Evolutionary conservation across 352 stramenopile species (phyloP).

Genomic region (Globisporangium lucens): DNA sequence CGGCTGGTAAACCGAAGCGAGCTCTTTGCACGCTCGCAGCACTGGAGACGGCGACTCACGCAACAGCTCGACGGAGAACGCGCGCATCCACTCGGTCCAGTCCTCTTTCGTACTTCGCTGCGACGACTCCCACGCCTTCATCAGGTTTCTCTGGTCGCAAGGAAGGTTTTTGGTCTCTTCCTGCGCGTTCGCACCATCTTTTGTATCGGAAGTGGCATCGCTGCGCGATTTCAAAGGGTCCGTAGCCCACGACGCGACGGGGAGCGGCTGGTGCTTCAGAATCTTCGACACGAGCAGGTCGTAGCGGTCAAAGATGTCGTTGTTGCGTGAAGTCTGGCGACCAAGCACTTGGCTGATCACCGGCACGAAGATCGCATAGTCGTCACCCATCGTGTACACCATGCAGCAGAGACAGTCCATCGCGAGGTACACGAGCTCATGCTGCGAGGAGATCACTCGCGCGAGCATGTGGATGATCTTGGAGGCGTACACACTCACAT

Average conservation of each 20-base stretch:
- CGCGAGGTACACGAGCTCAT: slow-evolving; percentile 80
- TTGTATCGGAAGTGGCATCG: slow-evolving; percentile 30
- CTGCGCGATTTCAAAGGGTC: slow-evolving; percentile 57
- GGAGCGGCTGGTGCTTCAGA: slow-evolving; percentile 82
- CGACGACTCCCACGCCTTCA: slow-evolving; percentile 85
- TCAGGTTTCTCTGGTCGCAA: slow-evolving; percentile 79
- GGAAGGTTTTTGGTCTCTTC: slow-evolving; percentile 79
- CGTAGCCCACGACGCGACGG: slow-evolving; percentile 77
- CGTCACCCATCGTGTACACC: slow-evolving; percentile 87
- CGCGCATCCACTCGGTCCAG: slow-evolving; percentile 99
- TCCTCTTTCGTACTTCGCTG: slow-evolving; percentile 90
- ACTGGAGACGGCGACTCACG: slow-evolving; percentile 95
- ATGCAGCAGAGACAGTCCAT: slow-evolving; percentile 89
- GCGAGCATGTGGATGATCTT: slow-evolving; percentile 90
- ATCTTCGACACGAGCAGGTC: slow-evolving; percentile 87
- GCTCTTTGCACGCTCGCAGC: slow-evolving; percentile 92
- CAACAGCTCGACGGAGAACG: slow-evolving; percentile 96
- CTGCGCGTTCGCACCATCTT: slow-evolving; percentile 29
- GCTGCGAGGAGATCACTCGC: slow-evolving; percentile 78
- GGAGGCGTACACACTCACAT: slow-evolving; percentile 84
- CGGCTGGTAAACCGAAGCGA: slow-evolving; percentile 98
- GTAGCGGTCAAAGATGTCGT: slow-evolving; percentile 88
- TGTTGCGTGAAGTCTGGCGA: slow-evolving; percentile 57
- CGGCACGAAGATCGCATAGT: slow-evolving; percentile 88
- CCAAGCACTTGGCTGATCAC: slow-evolving; percentile 83